phyloP scores from a whole-genome alignment of 2,329 filamentous ascomycete species.

The Paraphaeosphaeria sporulosa region DNA sequence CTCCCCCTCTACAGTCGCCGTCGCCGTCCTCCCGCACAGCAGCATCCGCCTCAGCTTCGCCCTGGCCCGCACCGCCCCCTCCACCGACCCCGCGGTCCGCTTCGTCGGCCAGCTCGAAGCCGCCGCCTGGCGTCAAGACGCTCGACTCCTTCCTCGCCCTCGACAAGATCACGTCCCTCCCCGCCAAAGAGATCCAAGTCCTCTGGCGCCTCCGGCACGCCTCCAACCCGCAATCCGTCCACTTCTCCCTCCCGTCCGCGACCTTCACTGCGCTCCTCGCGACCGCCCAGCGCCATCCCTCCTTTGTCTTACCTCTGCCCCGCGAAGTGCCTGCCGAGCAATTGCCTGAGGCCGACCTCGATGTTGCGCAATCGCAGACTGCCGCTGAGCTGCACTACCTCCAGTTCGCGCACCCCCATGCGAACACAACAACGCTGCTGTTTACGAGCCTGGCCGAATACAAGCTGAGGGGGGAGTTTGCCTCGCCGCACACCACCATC shows the following conservation, averaged over 20 bases:
- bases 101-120: conserved; percentile 29
- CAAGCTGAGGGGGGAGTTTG: conserved; percentile 88
- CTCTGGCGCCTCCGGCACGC: conserved; percentile 93
- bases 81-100: conserved; percentile 19
- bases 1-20: conserved; percentile 11
- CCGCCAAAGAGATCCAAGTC: conserved; percentile 81
- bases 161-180: conserved; percentile 75
- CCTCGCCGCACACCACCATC: conserved; percentile 89
- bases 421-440: conserved; percentile 68
- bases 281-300: conserved; percentile 77
- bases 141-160: conserved; percentile 78
- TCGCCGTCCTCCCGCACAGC: conserved; percentile 19
- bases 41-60: conserved; percentile 23
- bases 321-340: conserved; percentile 55
- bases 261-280: conserved; percentile 78
- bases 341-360: background rate
- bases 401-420: conserved; percentile 90
- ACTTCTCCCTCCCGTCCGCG: conserved; percentile 76
- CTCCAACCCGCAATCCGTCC: conserved; percentile 75
- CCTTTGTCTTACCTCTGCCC: conserved; percentile 90
- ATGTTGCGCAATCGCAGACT: conserved; percentile 50
- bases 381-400: conserved; percentile 93
- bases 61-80: conserved; percentile 38
- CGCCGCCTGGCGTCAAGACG: conserved; percentile 65
- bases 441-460: conserved; percentile 95